Conservation (phyloP, 1,284 basidiomycete species). For the Erythrobasidium hasegawianum region DNA sequence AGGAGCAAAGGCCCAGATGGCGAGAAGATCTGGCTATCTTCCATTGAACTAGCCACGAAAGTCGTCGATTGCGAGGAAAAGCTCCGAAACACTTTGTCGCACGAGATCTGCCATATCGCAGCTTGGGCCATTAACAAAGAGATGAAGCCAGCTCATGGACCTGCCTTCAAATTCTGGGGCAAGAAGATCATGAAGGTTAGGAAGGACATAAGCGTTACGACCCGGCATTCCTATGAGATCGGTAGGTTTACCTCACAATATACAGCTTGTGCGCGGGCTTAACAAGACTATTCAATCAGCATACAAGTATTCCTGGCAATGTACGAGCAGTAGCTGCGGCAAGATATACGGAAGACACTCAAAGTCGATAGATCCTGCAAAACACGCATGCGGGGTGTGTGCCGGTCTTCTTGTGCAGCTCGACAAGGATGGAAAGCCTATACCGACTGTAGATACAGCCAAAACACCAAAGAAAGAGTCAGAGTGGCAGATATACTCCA, state of each 20-base stretch:
- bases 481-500: slow-evolving; percentile 21
- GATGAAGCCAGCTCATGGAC: slow-evolving; percentile 64
- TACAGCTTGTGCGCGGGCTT: slow-evolving; percentile 54
- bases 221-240: slow-evolving; percentile 48
- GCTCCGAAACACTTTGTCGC: slow-evolving; percentile 70
- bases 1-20: not conserved
- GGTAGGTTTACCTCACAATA: slow-evolving; percentile 5
- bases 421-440: slow-evolving; percentile 25
- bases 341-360: slow-evolving; percentile 66
- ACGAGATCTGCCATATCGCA: slow-evolving; percentile 84
- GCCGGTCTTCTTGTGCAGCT: slow-evolving; percentile 18
- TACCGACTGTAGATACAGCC: not conserved
- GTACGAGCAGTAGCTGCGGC: slow-evolving; percentile 56
- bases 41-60: slow-evolving; percentile 71
- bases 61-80: slow-evolving; percentile 70
- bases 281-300: slow-evolving; percentile 68
- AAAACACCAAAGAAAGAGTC: slow-evolving; percentile 10
- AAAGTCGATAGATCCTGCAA: slow-evolving; percentile 67
- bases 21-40: slow-evolving; percentile 43
- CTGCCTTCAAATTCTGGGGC: slow-evolving; percentile 67
- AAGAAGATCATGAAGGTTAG: slow-evolving; percentile 59
- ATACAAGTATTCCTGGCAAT: slow-evolving; percentile 72
- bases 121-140: slow-evolving; percentile 70
- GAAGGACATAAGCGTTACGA: slow-evolving; percentile 68
- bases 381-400: slow-evolving; percentile 50